A percentile compares a stretch with the other conserved stretches of the same genome.
Conservation (phyloP, 768 basidiomycete genomes). For the Lactarius hengduanensis region DNA sequence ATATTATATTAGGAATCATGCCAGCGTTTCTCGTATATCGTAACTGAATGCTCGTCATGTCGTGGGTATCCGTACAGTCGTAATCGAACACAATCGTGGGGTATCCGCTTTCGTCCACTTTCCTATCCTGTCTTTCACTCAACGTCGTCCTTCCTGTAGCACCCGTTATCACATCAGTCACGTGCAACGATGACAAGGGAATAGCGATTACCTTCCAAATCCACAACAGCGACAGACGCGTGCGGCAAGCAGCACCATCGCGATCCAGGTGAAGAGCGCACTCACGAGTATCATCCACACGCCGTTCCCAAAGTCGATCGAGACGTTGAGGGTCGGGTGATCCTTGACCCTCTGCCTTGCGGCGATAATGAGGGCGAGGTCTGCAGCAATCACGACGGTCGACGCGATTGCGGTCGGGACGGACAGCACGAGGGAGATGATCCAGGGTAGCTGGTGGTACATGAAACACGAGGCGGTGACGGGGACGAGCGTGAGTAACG, state of each 20-base stretch:
- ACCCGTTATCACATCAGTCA: background rate
- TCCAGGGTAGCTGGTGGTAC: constrained; percentile 51
- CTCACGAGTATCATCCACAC: constrained; percentile 71
- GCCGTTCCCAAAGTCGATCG: constrained; percentile 59
- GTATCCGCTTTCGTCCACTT: no score
- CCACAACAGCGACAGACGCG: constrained; percentile 70
- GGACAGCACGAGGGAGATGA: constrained; percentile 57
- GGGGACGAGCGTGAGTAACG: constrained; percentile 51
- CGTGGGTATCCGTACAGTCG: background rate
- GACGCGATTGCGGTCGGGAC: constrained; percentile 55
- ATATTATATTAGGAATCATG: background rate
- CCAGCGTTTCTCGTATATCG: background rate
- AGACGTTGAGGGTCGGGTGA: constrained; percentile 43
- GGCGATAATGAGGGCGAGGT: constrained; percentile 58
- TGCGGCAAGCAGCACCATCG: constrained; percentile 59
- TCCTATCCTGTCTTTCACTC: background rate
- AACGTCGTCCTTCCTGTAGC: background rate
- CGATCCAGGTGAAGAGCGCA: constrained; percentile 55
- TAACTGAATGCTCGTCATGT: background rate
- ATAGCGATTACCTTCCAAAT: constrained; percentile 12
- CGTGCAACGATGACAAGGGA: background rate
- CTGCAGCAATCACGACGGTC: constrained; percentile 56
- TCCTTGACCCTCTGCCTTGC: constrained; percentile 46
- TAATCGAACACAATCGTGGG: background rate
- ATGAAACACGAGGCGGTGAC: constrained; percentile 26